Evolutionary conservation across 805 yeast species (phyloP), one percentile per base, ranked within the genome.

Genomic region (Metschnikowia gruessii): DNA sequence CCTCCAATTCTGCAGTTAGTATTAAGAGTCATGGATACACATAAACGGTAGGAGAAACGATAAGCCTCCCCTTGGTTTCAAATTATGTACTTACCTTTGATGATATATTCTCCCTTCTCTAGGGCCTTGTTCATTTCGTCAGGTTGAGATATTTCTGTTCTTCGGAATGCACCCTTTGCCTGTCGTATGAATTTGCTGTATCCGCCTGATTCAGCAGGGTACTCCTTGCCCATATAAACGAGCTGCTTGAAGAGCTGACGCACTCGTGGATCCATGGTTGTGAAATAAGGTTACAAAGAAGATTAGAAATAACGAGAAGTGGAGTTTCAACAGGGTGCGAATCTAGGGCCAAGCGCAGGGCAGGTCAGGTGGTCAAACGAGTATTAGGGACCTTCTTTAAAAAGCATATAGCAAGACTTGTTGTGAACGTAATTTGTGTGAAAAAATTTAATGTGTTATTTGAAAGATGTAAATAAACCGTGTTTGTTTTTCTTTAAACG

Each of bases 171-270:
- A 28, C 24, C 19, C 46, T 66, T 64, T 31, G 65, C 46, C 26
- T 22, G 44, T 5, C 31, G n/a, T 15, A 53, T 40, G 32, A 68
- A 60, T 45, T 58, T 60, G 11, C n/a, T 31, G 41, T 60, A 62
- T 2, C 70, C 69, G 4, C 68, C 69, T 22, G 60, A 56, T 42
- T 56, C 54, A 6, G 26, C 50, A n/a, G 74, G 72, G 48, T 68
- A 67, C 30, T 65, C 69, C 37, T 54, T 58, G 8, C 65, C 71
- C 71, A 67, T 63, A 50, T 57, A 68, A 12, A 66, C 52, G 17
- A 69, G 53, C 36, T 51, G 54, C 48, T 60, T 61, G 54, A 42
- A 54, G 13, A 54, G 52, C 29, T 37, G 45, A 24, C 57, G 53
- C 21, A 54, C 51, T n/a, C 48, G 33, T 7, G 54, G 51, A 22